A percentile compares a stretch with the other conserved stretches of the same genome.
These are phyloP conservation scores for Desmodesmus armatus DNA, from an alignment of 139 green algal species.

Conservation along the genomic window DNA sequence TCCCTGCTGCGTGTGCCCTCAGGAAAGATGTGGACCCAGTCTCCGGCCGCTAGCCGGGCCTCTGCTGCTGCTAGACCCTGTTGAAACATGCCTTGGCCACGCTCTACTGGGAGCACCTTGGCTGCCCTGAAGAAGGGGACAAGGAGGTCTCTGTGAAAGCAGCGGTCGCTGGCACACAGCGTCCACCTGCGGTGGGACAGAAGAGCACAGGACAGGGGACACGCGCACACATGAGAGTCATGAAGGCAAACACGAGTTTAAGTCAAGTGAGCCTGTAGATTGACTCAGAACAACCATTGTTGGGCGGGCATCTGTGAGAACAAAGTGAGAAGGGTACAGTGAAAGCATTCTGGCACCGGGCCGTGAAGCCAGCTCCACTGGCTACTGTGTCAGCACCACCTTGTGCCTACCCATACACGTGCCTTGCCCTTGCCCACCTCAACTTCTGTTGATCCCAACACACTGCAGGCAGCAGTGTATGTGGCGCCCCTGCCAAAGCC, in stretches of 20 bases:
- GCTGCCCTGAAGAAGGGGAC: conserved; percentile 82
- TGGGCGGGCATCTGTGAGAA: background rate
- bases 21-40: conserved; percentile 97
- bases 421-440: too few species aligned
- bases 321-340: background rate
- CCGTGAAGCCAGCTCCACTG: too few species aligned
- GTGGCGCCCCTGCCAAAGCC: too few species aligned
- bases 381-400: too few species aligned
- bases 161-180: conserved; percentile 92
- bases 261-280: too few species aligned
- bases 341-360: background rate
- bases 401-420: too few species aligned
- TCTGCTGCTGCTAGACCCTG: conserved; percentile 80
- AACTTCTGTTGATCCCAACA: too few species aligned
- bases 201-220: background rate
- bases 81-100: conserved; percentile 84
- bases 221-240: background rate
- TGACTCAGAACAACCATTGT: too few species aligned
- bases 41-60: conserved; percentile 67
- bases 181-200: conserved; percentile 77
- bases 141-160: conserved; percentile 79
- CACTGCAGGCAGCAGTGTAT: too few species aligned
- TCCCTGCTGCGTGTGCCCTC: conserved; percentile 86
- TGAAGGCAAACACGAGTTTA: background rate
- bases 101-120: conserved; percentile 91